Evolutionary conservation across 1,284 basidiomycete genomes (phyloP), one percentile per base, ranked within the genome.

Genomic region (Austropuccinia psidii): DNA sequence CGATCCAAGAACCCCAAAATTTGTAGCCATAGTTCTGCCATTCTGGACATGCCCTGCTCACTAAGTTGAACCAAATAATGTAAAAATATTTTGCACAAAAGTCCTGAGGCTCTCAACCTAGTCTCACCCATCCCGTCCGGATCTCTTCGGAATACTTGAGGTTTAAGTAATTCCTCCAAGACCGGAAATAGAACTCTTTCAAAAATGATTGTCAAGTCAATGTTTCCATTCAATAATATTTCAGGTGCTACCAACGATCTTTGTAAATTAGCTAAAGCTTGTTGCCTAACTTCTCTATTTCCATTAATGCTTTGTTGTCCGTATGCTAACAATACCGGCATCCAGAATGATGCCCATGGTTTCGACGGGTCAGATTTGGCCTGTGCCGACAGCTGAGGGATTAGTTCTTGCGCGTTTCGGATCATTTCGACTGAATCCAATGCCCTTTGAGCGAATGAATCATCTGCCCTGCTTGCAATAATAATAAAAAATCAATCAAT

Each of bases 31-130:
- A 95, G 80, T 35, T 88, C 84, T 29, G 87, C 84, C 76, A 95
- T 87, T 15, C 79, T 76, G 33, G 77, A 76, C 67, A 77, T 75
- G n/a, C 85, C 84, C n/a, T 83, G 83, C 77, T 86, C 84, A 74
- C 83, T 85, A 74, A 94, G 87, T 43, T 89, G 86, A 35, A 90
- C 85, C 76, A 94, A 89, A 76, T 93, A 89, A 78, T 96, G 92
- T 85, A 98, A 89, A 83, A 98, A 97, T 4, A 89, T 88, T 82
- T 97, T 97, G 85, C 92, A 96, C 31, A 98, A 83, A 61, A 98
- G 82, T 19, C 90, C 90, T 15, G 89, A 91, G 1, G 91, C 91
- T 49, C 91, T 86, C 49, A 96, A 81, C 9, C 94, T 86, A 24
- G 91, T 94, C 83, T 98, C 94, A 6, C 89, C 86, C 85, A 97